A percentile compares a stretch with the other conserved stretches of the same genome.
phyloP scores from a whole-genome alignment of 331 rosid genomes.

The Quercus tomentella region DNA sequence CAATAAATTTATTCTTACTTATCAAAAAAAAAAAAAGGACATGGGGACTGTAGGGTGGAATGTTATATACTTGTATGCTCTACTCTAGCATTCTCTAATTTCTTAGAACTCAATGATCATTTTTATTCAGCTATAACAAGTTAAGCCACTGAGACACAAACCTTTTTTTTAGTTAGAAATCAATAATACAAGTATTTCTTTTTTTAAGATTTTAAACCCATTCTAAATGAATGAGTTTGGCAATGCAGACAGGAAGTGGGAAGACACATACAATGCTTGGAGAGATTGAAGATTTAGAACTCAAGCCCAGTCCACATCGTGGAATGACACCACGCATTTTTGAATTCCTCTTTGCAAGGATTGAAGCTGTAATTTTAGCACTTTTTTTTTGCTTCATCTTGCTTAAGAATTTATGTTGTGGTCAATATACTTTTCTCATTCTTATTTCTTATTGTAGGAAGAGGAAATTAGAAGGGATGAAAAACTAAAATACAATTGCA shows the following conservation, averaged over 20 bases:
- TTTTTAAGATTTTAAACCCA: background rate
- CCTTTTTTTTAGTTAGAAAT: no score
- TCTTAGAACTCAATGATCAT: slow-evolving; percentile 6
- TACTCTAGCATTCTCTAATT: slow-evolving; percentile 3
- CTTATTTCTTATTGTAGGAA: slow-evolving; percentile 55
- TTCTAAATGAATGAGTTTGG: slow-evolving; percentile 19
- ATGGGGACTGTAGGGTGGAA: background rate
- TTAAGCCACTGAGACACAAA: background rate
- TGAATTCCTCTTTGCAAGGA: slow-evolving; percentile 96
- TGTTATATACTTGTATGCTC: no score
- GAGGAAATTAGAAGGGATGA: slow-evolving; percentile 94
- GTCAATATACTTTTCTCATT: slow-evolving; percentile 1
- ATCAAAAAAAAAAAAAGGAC: no score
- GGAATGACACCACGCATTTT: slow-evolving; percentile 97
- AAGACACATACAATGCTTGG: slow-evolving; percentile 99
- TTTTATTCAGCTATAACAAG: slow-evolving; percentile 5
- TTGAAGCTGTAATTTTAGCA: slow-evolving; percentile 81
- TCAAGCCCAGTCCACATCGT: slow-evolving; percentile 80
- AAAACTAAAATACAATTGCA: slow-evolving; percentile 82
- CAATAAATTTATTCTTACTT: no score
- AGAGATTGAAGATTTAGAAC: slow-evolving; percentile 81
- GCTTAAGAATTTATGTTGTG: background rate
- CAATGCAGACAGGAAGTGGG: slow-evolving; percentile 96
- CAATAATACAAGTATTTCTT: background rate
- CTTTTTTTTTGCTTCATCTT: slow-evolving; percentile 11